phyloP scores from a whole-genome alignment of 306 rosid genomes.

The Begonia fuchsioides region DNA sequence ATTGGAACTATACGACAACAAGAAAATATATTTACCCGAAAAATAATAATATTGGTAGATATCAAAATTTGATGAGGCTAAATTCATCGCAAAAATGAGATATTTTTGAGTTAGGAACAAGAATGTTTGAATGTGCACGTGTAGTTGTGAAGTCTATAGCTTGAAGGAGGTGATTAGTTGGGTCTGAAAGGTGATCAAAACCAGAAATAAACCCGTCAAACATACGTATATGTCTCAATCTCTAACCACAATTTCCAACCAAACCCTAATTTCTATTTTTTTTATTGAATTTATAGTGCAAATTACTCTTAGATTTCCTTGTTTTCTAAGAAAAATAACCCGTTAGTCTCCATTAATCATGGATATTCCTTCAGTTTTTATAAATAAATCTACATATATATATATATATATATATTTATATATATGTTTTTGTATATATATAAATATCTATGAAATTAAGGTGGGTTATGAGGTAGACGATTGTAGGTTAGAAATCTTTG shows the following conservation, averaged over 20 bases:
- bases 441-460: constrained; percentile 12
- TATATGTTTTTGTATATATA: too few species aligned
- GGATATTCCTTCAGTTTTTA: background rate
- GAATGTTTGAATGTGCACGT: constrained; percentile 24
- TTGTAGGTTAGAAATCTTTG: constrained; percentile 87
- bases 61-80: too few species aligned
- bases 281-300: background rate
- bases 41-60: too few species aligned
- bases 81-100: too few species aligned
- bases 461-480: constrained; percentile 95
- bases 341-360: background rate
- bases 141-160: constrained; percentile 26
- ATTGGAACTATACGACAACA: too few species aligned
- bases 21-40: too few species aligned
- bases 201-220: constrained; percentile 16
- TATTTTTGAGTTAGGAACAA: background rate
- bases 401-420: too few species aligned
- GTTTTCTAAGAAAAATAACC: background rate
- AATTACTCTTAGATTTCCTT: background rate
- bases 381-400: too few species aligned
- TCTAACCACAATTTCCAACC: constrained; percentile 28
- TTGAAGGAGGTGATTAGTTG: constrained; percentile 27
- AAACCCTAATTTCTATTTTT: background rate
- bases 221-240: constrained; percentile 9
- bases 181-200: constrained; percentile 36